Conservation (phyloP, 2,329 filamentous ascomycete genomes). For the Aureobasidium subglaciale region DNA sequence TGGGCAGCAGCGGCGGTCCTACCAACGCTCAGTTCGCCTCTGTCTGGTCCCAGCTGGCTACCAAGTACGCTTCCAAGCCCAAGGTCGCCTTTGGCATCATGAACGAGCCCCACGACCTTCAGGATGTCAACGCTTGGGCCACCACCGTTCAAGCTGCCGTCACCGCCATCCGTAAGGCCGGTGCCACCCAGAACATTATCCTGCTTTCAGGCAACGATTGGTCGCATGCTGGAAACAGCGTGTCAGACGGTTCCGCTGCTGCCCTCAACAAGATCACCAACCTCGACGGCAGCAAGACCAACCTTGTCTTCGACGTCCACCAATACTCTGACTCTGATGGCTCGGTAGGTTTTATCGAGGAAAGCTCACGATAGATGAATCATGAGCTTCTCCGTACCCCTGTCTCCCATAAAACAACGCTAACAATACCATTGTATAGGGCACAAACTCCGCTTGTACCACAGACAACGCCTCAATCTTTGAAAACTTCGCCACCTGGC, state of each 20-base stretch:
- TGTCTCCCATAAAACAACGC: no score
- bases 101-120: slow-evolving; percentile 57
- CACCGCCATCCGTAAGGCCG: slow-evolving; percentile 56
- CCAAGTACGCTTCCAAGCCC: slow-evolving; percentile 44
- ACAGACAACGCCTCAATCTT: slow-evolving; percentile 29
- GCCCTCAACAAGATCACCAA: slow-evolving; percentile 24
- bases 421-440: no score
- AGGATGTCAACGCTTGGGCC: slow-evolving; percentile 51
- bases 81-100: slow-evolving; percentile 59
- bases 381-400: no score
- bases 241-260: slow-evolving; percentile 25
- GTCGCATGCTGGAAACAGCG: no score
- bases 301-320: slow-evolving; percentile 37
- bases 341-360: background rate
- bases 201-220: slow-evolving; percentile 55
- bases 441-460: slow-evolving; percentile 29
- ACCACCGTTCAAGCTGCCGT: slow-evolving; percentile 55
- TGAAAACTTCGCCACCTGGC: slow-evolving; percentile 30
- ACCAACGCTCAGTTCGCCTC: slow-evolving; percentile 51
- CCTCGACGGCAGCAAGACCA: slow-evolving; percentile 25
- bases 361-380: no score
- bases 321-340: slow-evolving; percentile 36
- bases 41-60: slow-evolving; percentile 51
- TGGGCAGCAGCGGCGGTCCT: slow-evolving; percentile 53
- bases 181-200: slow-evolving; percentile 57